These are phyloP conservation scores for Pseudonitzschia delicatissima DNA, from an alignment of 108 stramenopile genomes.

Conservation along the genomic window DNA sequence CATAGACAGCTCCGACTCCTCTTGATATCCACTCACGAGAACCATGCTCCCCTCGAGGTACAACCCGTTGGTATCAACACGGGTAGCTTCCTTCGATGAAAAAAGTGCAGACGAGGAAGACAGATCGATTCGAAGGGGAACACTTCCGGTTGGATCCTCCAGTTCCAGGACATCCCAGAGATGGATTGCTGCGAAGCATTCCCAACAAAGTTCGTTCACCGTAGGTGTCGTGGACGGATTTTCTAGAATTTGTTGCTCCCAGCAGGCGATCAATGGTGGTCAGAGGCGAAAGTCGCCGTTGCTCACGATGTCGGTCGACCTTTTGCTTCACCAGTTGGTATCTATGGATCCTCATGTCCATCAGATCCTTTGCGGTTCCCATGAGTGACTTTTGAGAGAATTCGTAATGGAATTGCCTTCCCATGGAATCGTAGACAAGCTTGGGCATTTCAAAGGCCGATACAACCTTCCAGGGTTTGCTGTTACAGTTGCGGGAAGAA, in stretches of 20 bases:
- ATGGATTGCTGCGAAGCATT: not conserved
- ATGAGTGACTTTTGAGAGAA: constrained; percentile 24
- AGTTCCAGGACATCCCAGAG: constrained; percentile 42
- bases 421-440: constrained; percentile 40
- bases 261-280: constrained; percentile 34
- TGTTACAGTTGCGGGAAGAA: not conserved
- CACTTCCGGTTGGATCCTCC: constrained; percentile 77
- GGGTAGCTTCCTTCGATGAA: no score
- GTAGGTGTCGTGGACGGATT: not conserved
- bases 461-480: constrained; percentile 19
- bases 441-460: constrained; percentile 44
- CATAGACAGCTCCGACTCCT: constrained; percentile 24
- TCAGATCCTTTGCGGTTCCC: constrained; percentile 40
- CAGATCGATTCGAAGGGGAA: constrained; percentile 52
- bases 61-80: constrained; percentile 39
- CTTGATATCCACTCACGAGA: constrained; percentile 84
- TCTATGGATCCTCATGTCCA: constrained; percentile 69
- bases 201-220: not conserved
- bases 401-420: constrained; percentile 42
- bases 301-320: constrained; percentile 57
- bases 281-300: constrained; percentile 36
- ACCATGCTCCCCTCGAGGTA: constrained; percentile 89
- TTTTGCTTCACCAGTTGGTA: constrained; percentile 74
- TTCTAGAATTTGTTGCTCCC: not conserved
- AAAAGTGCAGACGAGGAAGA: no score